A percentile compares a stretch with the other conserved stretches of the same genome.
Evolutionary conservation across 2,329 filamentous ascomycete species (phyloP).

Genomic region (Colletotrichum endophyticum): DNA sequence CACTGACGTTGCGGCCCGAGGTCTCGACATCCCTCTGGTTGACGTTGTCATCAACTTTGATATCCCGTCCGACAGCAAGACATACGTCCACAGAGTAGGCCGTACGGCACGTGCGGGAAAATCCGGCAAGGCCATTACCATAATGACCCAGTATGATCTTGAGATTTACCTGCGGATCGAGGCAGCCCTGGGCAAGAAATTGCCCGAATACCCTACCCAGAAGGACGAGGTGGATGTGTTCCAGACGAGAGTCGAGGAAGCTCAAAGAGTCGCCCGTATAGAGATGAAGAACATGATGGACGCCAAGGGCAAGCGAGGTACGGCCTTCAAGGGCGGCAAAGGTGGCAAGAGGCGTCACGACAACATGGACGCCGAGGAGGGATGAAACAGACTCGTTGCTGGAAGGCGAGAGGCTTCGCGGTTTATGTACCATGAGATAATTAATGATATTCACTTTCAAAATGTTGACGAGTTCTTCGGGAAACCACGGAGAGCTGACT

Average conservation of each 20-base stretch:
- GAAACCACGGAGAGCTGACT: no score
- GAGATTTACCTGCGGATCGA: slow-evolving; percentile 85
- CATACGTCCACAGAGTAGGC: slow-evolving; percentile 88
- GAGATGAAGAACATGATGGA: slow-evolving; percentile 85
- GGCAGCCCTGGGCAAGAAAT: slow-evolving; percentile 77
- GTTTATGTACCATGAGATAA: not conserved
- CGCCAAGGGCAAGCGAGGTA: slow-evolving; percentile 63
- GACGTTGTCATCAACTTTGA: slow-evolving; percentile 89
- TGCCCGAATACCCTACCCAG: slow-evolving; percentile 70
- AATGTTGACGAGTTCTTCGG: not conserved
- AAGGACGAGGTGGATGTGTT: slow-evolving; percentile 90
- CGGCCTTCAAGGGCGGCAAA: slow-evolving; percentile 41
- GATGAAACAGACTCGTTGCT: slow-evolving; percentile 41
- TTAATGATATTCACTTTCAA: not conserved
- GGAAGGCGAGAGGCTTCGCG: not conserved
- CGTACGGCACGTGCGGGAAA: slow-evolving; percentile 88
- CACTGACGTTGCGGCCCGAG: slow-evolving; percentile 91
- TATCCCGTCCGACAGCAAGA: slow-evolving; percentile 83
- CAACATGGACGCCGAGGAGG: slow-evolving; percentile 79
- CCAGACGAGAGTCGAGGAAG: slow-evolving; percentile 78
- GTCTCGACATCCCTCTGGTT: slow-evolving; percentile 91
- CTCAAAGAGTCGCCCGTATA: slow-evolving; percentile 77
- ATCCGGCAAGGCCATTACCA: slow-evolving; percentile 77
- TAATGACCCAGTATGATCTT: slow-evolving; percentile 88
- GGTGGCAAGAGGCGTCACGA: slow-evolving; percentile 47